Evolutionary conservation across 179 eudicot species (phyloP), one percentile per base, ranked within the genome.

Genomic region (Gypsophila paniculata): DNA sequence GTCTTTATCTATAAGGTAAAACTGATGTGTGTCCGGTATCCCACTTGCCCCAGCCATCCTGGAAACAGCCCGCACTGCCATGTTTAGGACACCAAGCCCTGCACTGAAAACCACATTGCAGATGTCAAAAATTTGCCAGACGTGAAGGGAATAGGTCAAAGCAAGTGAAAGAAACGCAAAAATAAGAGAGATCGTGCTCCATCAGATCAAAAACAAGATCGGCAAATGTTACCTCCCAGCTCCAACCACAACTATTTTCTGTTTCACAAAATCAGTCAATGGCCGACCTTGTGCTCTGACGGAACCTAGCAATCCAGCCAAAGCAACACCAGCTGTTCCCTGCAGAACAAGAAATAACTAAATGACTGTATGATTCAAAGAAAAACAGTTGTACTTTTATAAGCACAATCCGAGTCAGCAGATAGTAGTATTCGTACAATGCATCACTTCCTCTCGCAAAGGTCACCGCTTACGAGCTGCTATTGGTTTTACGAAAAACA

Each of bases 261-360:
- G 97, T 69, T 90, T 90, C 46, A 87, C 89, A 83, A 92, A 95
- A 71, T 92, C 97, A 6, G 87, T 77, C 78, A 95, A 79, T 71
- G 97, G 96, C 55, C 87, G 87, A 59, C 99, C 97, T 77, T 95
- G 99, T 77, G 97, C 92, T 76, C 99, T 90, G 65, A 95, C 97
- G 74, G 95, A 81, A 75, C 99, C 99, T 76, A 95, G 85, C 68
- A 95, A 81, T 73, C 99, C 99, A 73, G 99, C 99, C 82, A 95
- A 76, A 57, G 99, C 99, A 75, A 95, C 97, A 71, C 99, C 96
- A 76, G 99, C 99, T 75, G 99, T 95, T 74, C 99, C 99, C 99
- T 95, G 68, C 19, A 77, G 21, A 65, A 21, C 44, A 55, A 63
- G 22, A 46, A 39, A 48, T 8, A 66, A 67, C 6, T 14, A 60